A percentile compares a stretch with the other conserved stretches of the same genome.
phyloP scores from a whole-genome alignment of 148 eudicot species.

The Chenopodium berlandieri region DNA sequence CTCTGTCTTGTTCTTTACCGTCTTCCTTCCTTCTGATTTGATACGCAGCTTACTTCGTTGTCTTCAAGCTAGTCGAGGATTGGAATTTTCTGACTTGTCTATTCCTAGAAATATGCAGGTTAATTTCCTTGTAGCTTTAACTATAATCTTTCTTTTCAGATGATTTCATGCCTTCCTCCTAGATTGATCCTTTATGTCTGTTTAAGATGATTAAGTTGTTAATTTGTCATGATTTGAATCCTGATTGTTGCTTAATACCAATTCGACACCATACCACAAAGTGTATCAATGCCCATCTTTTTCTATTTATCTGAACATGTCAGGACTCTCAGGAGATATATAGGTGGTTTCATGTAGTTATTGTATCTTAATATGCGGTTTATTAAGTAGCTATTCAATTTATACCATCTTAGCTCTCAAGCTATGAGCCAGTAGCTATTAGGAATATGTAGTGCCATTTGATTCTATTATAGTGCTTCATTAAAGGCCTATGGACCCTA shows the following conservation, averaged over 20 bases:
- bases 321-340: background rate
- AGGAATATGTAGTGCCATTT: background rate
- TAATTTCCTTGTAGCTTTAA: background rate
- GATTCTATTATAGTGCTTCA: background rate
- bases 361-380: background rate
- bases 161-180: background rate
- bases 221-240: background rate
- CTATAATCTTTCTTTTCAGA: background rate
- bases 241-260: background rate
- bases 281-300: background rate
- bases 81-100: constrained; percentile 7
- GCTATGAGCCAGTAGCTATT: background rate
- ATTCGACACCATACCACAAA: background rate
- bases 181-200: background rate
- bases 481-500: background rate
- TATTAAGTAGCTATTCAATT: background rate
- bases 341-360: background rate
- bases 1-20: background rate
- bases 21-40: background rate
- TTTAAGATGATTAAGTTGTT: background rate
- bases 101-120: constrained; percentile 31
- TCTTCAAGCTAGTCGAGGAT: background rate
- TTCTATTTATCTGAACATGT: background rate
- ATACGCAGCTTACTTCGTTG: constrained; percentile 16
- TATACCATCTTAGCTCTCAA: background rate